Conservation (phyloP, 176 grass and related monocot genomes). For the Hsuehochloa calcarea region DNA sequence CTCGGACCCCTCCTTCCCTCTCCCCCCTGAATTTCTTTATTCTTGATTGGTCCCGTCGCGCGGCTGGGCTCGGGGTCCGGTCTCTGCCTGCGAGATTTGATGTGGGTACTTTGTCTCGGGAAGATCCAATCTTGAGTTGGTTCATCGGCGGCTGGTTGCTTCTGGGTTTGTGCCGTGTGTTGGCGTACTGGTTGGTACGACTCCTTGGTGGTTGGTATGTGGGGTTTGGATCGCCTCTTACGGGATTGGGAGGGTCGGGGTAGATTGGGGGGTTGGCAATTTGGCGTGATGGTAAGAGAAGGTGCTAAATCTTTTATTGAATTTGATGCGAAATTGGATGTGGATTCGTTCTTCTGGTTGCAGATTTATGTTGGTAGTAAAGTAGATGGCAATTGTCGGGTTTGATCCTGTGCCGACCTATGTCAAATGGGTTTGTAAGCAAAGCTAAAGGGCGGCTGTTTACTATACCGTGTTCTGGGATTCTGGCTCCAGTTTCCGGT, state of each 20-base stretch:
- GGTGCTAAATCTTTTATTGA: constrained; percentile 15
- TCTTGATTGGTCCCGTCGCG: not conserved
- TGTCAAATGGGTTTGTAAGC: not conserved
- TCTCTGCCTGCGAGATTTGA: constrained; percentile 18
- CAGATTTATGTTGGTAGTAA: constrained; percentile 16
- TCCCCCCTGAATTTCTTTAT: not conserved
- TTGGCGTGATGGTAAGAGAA: not conserved
- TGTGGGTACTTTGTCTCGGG: not conserved
- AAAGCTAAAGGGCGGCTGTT: not conserved
- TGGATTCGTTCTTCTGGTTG: not conserved
- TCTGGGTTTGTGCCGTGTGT: not conserved
- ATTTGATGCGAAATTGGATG: not conserved
- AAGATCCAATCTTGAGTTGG: constrained; percentile 49
- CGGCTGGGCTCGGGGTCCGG: not conserved
- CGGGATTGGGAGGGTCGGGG: not conserved
- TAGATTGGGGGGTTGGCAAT: not conserved
- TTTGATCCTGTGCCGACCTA: not conserved
- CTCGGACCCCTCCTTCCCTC: constrained; percentile 3
- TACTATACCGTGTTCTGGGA: not conserved
- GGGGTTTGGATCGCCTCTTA: constrained; percentile 8
- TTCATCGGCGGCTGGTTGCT: not conserved
- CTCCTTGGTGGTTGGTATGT: not conserved
- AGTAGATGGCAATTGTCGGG: not conserved
- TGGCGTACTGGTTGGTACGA: not conserved
- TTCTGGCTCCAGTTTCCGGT: not conserved